These are phyloP conservation scores for Verticillium tricorpus DNA, from an alignment of 2,329 filamentous ascomycete genomes.

Conservation along the genomic window DNA sequence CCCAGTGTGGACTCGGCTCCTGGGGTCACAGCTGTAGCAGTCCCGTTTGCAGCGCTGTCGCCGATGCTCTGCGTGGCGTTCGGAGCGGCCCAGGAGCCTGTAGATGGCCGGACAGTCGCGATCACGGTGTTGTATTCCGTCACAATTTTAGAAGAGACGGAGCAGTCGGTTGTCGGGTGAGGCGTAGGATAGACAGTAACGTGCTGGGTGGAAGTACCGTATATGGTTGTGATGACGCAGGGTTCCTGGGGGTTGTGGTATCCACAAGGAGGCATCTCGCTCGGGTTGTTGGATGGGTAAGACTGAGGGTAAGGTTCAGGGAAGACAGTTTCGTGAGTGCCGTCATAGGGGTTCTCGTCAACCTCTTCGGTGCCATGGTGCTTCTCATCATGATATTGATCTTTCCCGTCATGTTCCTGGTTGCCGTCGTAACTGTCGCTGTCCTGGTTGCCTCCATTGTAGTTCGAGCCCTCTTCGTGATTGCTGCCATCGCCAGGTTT, in stretches of 20 bases:
- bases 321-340: neutral
- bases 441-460: neutral
- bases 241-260: conserved; percentile 9
- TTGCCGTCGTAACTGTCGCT: neutral
- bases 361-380: neutral
- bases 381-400: neutral
- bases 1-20: neutral
- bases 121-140: conserved; percentile 32
- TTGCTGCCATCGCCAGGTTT: neutral
- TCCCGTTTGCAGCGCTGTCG: neutral
- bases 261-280: neutral
- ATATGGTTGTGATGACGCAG: conserved; percentile 13
- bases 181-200: neutral
- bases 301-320: neutral
- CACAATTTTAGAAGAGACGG: conserved; percentile 23
- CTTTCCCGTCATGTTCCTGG: neutral
- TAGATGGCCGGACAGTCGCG: conserved; percentile 18
- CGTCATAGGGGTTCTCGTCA: neutral
- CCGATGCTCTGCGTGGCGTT: neutral
- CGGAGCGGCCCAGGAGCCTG: neutral
- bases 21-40: neutral
- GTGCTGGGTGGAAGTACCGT: neutral
- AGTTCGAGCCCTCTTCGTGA: neutral
- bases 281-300: neutral
- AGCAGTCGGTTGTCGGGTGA: conserved; percentile 16